Evolutionary conservation across 2,329 filamentous ascomycete species (phyloP), one percentile per base, ranked within the genome.

Genomic region (Aspergillus sp.): DNA sequence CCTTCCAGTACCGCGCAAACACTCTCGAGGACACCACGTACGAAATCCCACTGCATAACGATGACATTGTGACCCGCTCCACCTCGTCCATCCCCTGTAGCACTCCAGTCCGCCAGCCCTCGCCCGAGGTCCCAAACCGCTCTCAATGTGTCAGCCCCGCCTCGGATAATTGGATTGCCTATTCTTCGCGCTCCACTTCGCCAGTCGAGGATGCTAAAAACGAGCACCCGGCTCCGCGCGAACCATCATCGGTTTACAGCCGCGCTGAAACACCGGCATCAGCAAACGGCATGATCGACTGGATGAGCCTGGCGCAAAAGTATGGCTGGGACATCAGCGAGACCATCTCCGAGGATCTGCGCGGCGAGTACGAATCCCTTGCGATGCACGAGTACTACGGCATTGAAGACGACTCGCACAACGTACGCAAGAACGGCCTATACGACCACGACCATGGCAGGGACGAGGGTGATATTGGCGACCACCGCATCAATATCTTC

Each of bases 161-260:
- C 22, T 78, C 77, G 11, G 74, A 73, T 15, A 81, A 81, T 48
- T 81, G 79, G 79, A 71, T 79, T 45, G 71, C 70, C 2, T 77
- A 79, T 59, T 70, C 74, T 2, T 78, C 76, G 2, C 69, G 72
- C 7, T 69, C 72, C 30, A 65, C 68, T 6, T 76, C 76, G 5
- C 74, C 74, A 5, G 61, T 59, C n/a, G 62, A 67, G 3, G 69
- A 72, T 7, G 34, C 28, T 4, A 63, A 68, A 8, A 64, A 70
- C 28, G 66, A 68, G 48, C 62, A 69, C n/a, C 56, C 67, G 22
- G 57, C 68, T 51, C 65, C 68, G 53, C 72, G 74, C 55, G 71
- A 75, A 61, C 71, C 73, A 19, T 74, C 73, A 66, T 71, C 77
- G 68, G 69, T 72, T 11, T 76, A 74, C 62, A 75, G 72, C 48